A percentile compares a stretch with the other conserved stretches of the same genome.
These are phyloP conservation scores for Aspergillus persii DNA, from an alignment of 2,329 filamentous ascomycete genomes.

Conservation along the genomic window DNA sequence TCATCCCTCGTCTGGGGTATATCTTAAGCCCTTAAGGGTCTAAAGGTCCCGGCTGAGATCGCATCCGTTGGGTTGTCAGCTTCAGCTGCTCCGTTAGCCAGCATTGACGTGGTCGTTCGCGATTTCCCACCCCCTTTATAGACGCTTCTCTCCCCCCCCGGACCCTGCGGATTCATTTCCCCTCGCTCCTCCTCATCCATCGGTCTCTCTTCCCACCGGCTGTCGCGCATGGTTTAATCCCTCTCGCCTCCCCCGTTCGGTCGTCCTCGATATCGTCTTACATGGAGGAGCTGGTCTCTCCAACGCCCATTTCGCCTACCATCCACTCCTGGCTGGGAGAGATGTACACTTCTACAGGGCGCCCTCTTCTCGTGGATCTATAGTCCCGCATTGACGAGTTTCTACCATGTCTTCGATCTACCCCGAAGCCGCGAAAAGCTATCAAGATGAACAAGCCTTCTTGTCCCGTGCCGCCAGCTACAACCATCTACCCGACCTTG, in stretches of 20 bases:
- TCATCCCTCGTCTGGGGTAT: constrained; percentile 8
- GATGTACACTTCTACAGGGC: constrained; percentile 29
- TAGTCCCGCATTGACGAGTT: constrained; percentile 14
- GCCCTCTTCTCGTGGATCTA: constrained; percentile 20
- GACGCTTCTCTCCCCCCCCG: neutral
- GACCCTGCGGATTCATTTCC: constrained; percentile 5
- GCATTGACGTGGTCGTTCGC: constrained; percentile 8
- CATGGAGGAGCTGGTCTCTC: constrained; percentile 46
- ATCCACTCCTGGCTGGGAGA: constrained; percentile 19
- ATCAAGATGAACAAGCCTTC: constrained; percentile 26
- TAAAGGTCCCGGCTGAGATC: neutral
- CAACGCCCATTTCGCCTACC: constrained; percentile 23
- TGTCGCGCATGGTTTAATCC: constrained; percentile 15
- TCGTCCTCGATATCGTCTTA: constrained; percentile 17
- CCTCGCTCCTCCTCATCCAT: neutral
- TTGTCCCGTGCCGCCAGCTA: constrained; percentile 59
- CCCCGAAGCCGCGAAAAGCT: constrained; percentile 21
- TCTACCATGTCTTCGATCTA: constrained; percentile 35
- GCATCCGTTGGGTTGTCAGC: constrained; percentile 2
- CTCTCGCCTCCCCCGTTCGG: neutral
- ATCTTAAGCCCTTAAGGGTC: neutral
- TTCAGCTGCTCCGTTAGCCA: constrained; percentile 6
- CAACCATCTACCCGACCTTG: constrained; percentile 51
- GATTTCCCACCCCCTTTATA: constrained; percentile 7
- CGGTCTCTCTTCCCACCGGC: neutral